phyloP scores from a whole-genome alignment of 2,329 filamentous ascomycete genomes.

The Lecanosticta acicola region DNA sequence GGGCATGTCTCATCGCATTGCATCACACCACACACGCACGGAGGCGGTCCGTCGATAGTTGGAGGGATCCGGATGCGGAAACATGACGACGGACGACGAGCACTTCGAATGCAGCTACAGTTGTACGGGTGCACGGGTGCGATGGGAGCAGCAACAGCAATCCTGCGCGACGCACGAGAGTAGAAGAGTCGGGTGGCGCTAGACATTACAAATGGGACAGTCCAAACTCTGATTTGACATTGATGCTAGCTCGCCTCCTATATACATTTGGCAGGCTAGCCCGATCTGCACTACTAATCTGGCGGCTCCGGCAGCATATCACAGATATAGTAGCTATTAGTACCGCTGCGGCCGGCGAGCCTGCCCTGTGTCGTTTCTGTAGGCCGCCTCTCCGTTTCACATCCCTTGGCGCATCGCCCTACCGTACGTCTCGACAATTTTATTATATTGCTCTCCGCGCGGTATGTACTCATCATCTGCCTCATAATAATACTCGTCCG shows the following conservation, averaged over 20 bases:
- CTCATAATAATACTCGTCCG: too few relatives aligned
- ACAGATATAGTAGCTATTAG: conserved; percentile 7
- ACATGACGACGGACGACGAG: too few relatives aligned
- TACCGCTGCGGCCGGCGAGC: conserved; percentile 2
- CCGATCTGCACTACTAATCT: conserved; percentile 13
- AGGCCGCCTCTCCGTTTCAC: conserved; percentile 4
- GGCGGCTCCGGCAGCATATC: conserved; percentile 1
- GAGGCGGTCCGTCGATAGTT: too few relatives aligned
- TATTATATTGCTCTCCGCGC: background rate
- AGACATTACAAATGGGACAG: conserved; percentile 11
- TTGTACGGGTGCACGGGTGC: too few relatives aligned
- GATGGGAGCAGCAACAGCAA: too few relatives aligned
- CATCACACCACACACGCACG: too few relatives aligned
- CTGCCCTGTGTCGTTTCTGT: conserved; percentile 1
- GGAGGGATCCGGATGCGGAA: too few relatives aligned
- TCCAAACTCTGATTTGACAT: conserved; percentile 5
- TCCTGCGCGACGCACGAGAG: too few relatives aligned
- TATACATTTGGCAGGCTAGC: conserved; percentile 10
- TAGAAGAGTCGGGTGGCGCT: conserved; percentile 2
- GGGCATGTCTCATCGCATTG: too few relatives aligned
- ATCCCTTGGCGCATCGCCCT: conserved; percentile 3
- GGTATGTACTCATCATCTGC: too few relatives aligned
- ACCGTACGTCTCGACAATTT: background rate
- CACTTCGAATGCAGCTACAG: too few relatives aligned
- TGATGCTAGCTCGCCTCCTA: conserved; percentile 7